Evolutionary conservation across 768 basidiomycete genomes (phyloP), one percentile per base, ranked within the genome.

Genomic region (Obba rivulosa): DNA sequence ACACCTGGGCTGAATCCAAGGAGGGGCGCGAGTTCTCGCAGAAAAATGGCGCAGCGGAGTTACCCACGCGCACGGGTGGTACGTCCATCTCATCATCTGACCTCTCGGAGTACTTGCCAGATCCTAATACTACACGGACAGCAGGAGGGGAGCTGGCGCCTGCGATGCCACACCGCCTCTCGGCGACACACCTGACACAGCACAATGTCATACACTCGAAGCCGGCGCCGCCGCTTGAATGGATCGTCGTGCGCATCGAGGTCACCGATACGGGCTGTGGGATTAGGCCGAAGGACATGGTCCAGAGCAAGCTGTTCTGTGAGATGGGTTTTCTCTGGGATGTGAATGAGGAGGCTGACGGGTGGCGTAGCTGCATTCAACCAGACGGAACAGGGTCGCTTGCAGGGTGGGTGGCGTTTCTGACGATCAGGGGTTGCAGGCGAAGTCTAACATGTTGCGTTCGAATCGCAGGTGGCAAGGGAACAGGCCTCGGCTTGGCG

Each of bases 201-300:
- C 82, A 83, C 57, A 77, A 83, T 56, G 60, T 67, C 36, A 64
- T 69, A 42, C 69, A 72, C 47, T 62, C 60, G 13, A 72, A 73
- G 52, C 63, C 68, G 1, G 45, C 60, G 4, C 53, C 69, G 0
- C 68, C 72, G 2, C 52, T 76, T 48, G 84, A 87, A 53, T 69
- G 69, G 61, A 85, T 88, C 50, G 83, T 88, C 44, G 86, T 93
- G n/a, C 75, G 91, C 48, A 85, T 92, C 23, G 90, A 92, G 61
- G 79, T 93, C 3, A 76, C 77, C 3, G 90, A 92, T 66, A 91
- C 89, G 0, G 85, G 79, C 4, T 77, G 70, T 37, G 85, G 85
- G 3, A 78, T 86, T 47, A 69, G 70, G 41, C 74, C 74, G 35
- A 72, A 72, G 57, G 90, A 92, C 62, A 82, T 92, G 67, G 71